phyloP scores from a whole-genome alignment of 768 basidiomycete genomes.

The Boletus fagicola region DNA sequence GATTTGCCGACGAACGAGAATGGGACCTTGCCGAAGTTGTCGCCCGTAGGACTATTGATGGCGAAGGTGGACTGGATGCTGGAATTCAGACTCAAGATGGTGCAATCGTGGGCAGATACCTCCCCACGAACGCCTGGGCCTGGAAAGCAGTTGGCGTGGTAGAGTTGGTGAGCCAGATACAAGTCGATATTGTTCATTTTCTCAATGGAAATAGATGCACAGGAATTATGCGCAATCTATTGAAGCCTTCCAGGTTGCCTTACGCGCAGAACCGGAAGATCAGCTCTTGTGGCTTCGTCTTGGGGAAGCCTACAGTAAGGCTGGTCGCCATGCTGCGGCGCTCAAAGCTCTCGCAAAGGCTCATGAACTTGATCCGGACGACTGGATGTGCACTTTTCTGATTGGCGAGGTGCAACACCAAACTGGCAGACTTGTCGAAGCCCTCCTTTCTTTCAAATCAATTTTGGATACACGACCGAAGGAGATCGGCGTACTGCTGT shows the following conservation, averaged over 20 bases:
- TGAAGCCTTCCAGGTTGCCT: constrained; percentile 80
- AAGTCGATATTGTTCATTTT: constrained; percentile 1
- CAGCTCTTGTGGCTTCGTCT: constrained; percentile 84
- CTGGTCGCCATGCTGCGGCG: constrained; percentile 86
- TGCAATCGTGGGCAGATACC: constrained; percentile 45
- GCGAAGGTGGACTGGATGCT: constrained; percentile 78
- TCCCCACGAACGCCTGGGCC: constrained; percentile 89
- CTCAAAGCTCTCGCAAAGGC: constrained; percentile 82
- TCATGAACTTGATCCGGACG: constrained; percentile 64
- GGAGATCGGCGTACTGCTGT: constrained; percentile 70
- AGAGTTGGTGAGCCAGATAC: constrained; percentile 64
- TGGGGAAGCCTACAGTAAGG: constrained; percentile 86
- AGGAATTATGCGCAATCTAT: constrained; percentile 73
- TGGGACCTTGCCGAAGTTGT: constrained; percentile 96
- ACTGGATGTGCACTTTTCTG: constrained; percentile 84
- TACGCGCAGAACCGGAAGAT: constrained; percentile 77
- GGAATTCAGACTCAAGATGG: constrained; percentile 47
- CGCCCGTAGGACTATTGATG: constrained; percentile 89
- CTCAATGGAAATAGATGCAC: constrained; percentile 46
- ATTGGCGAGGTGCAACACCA: constrained; percentile 83
- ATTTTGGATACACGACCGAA: constrained; percentile 55
- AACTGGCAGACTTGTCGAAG: constrained; percentile 71
- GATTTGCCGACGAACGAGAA: constrained; percentile 89
- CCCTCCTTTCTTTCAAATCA: constrained; percentile 60
- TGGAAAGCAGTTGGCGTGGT: constrained; percentile 96